Base-by-base conservation (phyloP, 2,329 filamentous ascomycete species). In the Colletotrichum zoysiae region DNA sequence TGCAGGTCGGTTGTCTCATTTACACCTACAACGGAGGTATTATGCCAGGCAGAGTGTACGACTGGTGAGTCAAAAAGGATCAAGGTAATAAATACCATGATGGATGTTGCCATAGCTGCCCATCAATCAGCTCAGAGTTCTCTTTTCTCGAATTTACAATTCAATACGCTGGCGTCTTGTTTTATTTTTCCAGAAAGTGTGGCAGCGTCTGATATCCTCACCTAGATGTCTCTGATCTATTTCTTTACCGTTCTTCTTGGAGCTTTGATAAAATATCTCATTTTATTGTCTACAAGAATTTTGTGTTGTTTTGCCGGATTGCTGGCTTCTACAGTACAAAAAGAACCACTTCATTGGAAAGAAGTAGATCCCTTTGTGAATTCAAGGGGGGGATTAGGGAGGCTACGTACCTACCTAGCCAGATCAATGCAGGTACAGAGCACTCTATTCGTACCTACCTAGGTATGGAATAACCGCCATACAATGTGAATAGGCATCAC, bases 1-100 rank as follows among this genome's bases (percentile, higher is more conserved):
- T 53, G 16, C 48, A 63, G 60, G 46, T 53, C 33, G 48, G 46
- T 20, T 63, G 46, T 33, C 60, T 53, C 35, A 20, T 63, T 5
- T 63, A 63, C 33, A 51, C 46, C 38, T 63, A 63, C 33, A 63
- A 63, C 16, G 60, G 60, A 42, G 60, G 60, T 1, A 63, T 50
- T n/a, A 44, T 51, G n/a, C 16, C 33, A 0, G 60, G 46, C 5
- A 63, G 33, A 20, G 33, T 40, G 16, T 62, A 62, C 46, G 30
- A 61, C 20, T 62, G 59, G 59, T 51, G 14, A 62, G 46, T 3
- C 5, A 14, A 9, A 9, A 1, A 14, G 11, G 26, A 14, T n/a
- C n/a, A n/a, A n/a, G n/a, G n/a, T n/a, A n/a, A n/a, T n/a, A n/a
- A n/a, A n/a, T n/a, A n/a, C n/a, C n/a, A n/a, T 38, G 3, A 7